Base-by-base conservation (phyloP, 768 basidiomycete genomes). In the Tulasnella sp. region DNA sequence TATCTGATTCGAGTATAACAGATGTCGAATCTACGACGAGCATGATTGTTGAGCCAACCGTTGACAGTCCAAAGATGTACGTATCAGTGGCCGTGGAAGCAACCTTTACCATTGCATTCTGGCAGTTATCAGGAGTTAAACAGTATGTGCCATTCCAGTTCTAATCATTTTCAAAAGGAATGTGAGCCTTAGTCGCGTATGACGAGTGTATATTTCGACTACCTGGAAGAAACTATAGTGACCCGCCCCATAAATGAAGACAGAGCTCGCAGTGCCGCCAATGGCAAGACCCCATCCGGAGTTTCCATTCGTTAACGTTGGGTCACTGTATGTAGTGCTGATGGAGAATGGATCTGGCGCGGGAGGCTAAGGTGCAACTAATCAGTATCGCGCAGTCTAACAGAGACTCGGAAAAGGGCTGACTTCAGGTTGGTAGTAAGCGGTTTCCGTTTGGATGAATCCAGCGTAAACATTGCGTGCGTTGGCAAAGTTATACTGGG, bases 381-480 rank as follows among this genome's bases (percentile, higher is more conserved):
- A 22, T 44, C 17, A 55, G 42, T 41, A 17, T 22, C 4, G 17
- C 48, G 2, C 12, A 10, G n/a, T n/a, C n/a, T n/a, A 27, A 58
- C 22, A 10, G 21, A 5, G 46, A 30, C 8, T 3, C 2, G 30
- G 43, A 7, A 22, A 17, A 2, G 12, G 56, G 56, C 34, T 38
- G 7, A 38, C 34, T 5, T 15, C 15, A 38, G 34, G 34, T 38
- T 38, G 34, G 15, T 38, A 38, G 34, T 38, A 38, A 7, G 34
- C 84, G 21, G 78, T 80, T 68, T 88, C 86, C 0, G 85, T 86
- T 66, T 88, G 86, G 24, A 81, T 80, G 55, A 85, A 69, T 2
- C 83, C 84, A 70, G 85, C 76, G 65, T 79, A 87, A 67, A 87
- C 84, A 63, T 82, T 76, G 62, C 72, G 68, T 1, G 86, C 83